Evolutionary conservation across 2,329 filamentous ascomycete species (phyloP).

Genomic region (Apiospora aurea): DNA sequence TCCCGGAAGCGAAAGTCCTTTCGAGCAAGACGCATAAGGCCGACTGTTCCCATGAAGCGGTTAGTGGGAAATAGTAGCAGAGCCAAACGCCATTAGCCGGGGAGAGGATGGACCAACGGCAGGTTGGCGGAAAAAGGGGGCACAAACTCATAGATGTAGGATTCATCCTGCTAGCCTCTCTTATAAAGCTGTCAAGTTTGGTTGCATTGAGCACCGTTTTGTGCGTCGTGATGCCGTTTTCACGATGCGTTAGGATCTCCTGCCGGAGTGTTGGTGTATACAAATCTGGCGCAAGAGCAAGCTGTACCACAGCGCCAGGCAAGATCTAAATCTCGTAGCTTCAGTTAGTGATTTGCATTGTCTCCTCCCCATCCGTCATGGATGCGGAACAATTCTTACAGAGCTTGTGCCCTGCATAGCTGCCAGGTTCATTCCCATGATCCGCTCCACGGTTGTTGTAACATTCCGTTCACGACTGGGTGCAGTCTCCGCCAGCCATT

Average conservation of each 20-base stretch:
- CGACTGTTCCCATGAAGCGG: neutral
- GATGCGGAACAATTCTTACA: neutral
- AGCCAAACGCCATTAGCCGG: neutral
- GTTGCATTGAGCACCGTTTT: neutral
- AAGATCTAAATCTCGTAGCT: neutral
- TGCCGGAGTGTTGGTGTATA: neutral
- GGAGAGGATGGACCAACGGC: neutral
- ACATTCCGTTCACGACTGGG: conserved; percentile 22
- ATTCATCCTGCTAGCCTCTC: conserved; percentile 7
- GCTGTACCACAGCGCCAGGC: neutral
- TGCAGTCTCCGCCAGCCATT: conserved; percentile 21
- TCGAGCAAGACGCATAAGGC: conserved; percentile 15
- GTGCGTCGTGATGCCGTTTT: neutral
- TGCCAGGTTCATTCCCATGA: conserved; percentile 24
- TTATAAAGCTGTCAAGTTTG: conserved; percentile 16
- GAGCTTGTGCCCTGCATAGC: conserved; percentile 21
- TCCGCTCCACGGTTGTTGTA: conserved; percentile 12
- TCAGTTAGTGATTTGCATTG: neutral
- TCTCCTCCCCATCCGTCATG: neutral
- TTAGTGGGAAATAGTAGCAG: neutral
- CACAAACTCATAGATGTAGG: conserved; percentile 16
- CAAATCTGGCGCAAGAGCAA: neutral
- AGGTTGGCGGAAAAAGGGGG: neutral
- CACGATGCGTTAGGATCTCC: neutral
- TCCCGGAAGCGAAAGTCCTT: conserved; percentile 23